Conservation (phyloP, 768 basidiomycete species). For the Hypholoma fasciculare region DNA sequence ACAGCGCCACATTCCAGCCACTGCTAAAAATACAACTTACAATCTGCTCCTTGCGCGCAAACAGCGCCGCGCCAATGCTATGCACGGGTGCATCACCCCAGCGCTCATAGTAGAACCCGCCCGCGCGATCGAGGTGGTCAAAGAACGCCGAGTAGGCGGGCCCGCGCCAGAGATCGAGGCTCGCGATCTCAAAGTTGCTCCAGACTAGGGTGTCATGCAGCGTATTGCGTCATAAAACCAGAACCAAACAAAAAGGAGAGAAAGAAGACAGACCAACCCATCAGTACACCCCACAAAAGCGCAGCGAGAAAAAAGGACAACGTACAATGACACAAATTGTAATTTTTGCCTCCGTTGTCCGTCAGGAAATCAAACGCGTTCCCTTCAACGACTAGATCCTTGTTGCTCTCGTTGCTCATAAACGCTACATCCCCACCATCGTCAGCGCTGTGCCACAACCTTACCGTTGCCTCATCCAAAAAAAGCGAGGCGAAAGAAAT, state of each 20-base stretch:
- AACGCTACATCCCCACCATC: slow-evolving; percentile 47
- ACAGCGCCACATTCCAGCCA: too few relatives aligned
- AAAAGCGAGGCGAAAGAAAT: neutral
- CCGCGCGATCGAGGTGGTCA: slow-evolving; percentile 57
- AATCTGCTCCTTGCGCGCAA: slow-evolving; percentile 67
- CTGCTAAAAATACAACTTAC: neutral
- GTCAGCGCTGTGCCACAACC: too few relatives aligned
- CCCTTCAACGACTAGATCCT: slow-evolving; percentile 52
- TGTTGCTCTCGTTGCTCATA: slow-evolving; percentile 41
- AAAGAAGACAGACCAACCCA: slow-evolving; percentile 10
- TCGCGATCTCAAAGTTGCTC: slow-evolving; percentile 76
- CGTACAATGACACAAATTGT: slow-evolving; percentile 80
- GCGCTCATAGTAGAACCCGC: slow-evolving; percentile 76
- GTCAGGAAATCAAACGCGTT: slow-evolving; percentile 70
- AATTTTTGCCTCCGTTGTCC: slow-evolving; percentile 66
- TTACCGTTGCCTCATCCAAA: too few relatives aligned
- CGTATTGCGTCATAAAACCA: too few relatives aligned
- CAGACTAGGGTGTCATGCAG: slow-evolving; percentile 38
- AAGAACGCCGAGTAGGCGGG: slow-evolving; percentile 68
- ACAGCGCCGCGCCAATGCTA: slow-evolving; percentile 76
- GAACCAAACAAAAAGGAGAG: neutral
- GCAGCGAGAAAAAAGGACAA: neutral
- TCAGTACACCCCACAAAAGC: too few relatives aligned
- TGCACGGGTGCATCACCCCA: slow-evolving; percentile 92
- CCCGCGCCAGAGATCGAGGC: slow-evolving; percentile 66